Conservation (phyloP, 768 basidiomycete species). For the Hebeloma cylindrosporum region DNA sequence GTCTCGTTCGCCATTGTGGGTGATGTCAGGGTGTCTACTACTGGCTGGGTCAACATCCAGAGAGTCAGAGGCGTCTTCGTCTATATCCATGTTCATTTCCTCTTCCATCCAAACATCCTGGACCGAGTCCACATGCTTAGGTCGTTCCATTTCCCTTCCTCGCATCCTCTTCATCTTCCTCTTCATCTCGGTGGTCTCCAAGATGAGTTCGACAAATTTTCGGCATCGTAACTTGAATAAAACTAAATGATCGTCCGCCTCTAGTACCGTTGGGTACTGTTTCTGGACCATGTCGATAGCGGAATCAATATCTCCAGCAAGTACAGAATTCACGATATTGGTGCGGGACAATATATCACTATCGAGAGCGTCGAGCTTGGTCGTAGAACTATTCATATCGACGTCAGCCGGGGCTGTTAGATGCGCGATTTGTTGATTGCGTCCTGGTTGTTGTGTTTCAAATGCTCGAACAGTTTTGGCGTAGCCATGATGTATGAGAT, state of each 20-base stretch:
- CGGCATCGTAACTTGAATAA: conserved; percentile 82
- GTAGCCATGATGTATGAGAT: conserved; percentile 86
- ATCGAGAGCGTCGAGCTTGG: conserved; percentile 29
- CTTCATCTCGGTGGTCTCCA: conserved; percentile 69
- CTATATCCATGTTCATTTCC: conserved; percentile 65
- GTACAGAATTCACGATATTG: conserved; percentile 67
- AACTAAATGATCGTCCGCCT: conserved; percentile 66
- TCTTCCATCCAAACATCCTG: conserved; percentile 39
- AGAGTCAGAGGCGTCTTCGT: conserved; percentile 34
- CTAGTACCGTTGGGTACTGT: conserved; percentile 65
- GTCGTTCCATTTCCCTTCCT: conserved; percentile 27
- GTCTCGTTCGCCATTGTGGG: conserved; percentile 1
- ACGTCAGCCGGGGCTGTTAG: conserved; percentile 22
- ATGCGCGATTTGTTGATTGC: conserved; percentile 7
- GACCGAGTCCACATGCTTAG: conserved; percentile 6
- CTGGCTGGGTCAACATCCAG: conserved; percentile 22
- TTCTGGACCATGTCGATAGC: conserved; percentile 56
- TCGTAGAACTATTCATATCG: conserved; percentile 58
- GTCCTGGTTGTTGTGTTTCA: conserved; percentile 40
- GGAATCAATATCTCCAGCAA: conserved; percentile 67
- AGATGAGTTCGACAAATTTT: conserved; percentile 80
- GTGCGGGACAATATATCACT: conserved; percentile 67
- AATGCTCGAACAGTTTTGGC: conserved; percentile 69
- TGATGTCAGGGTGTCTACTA: conserved; percentile 12
- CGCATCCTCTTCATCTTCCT: conserved; percentile 51